Conservation (phyloP, 306 rosid genomes). For the Dryas drummondii region DNA sequence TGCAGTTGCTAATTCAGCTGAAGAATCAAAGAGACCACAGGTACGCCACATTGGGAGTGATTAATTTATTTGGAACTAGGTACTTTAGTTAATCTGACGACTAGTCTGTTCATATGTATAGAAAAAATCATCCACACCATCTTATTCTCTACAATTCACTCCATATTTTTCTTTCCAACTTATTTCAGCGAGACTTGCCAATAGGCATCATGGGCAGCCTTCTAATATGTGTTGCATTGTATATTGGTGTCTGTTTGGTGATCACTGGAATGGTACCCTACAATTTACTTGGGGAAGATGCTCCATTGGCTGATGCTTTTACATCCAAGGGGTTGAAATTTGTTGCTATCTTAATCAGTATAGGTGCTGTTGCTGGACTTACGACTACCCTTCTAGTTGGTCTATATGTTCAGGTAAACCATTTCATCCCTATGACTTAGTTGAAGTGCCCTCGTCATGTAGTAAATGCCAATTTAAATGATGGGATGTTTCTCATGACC, state of each 20-base stretch:
- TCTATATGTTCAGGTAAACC: slow-evolving; percentile 88
- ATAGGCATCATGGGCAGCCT: slow-evolving; percentile 96
- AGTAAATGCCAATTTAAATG: slow-evolving; percentile 27
- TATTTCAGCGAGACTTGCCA: slow-evolving; percentile 88
- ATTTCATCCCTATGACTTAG: slow-evolving; percentile 30
- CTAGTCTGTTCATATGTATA: neutral
- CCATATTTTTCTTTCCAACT: slow-evolving; percentile 16
- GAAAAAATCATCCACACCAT: slow-evolving; percentile 1
- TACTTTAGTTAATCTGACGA: slow-evolving; percentile 16
- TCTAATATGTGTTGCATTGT: slow-evolving; percentile 68
- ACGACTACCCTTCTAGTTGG: slow-evolving; percentile 97
- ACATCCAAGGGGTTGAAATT: slow-evolving; percentile 81
- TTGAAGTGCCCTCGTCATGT: slow-evolving; percentile 31
- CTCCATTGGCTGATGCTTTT: slow-evolving; percentile 96
- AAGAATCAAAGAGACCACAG: slow-evolving; percentile 95
- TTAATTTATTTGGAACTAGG: slow-evolving; percentile 13
- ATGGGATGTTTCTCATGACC: slow-evolving; percentile 42
- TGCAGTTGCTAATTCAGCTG: slow-evolving; percentile 99
- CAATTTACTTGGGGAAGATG: slow-evolving; percentile 81
- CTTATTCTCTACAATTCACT: slow-evolving; percentile 5
- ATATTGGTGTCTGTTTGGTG: slow-evolving; percentile 90
- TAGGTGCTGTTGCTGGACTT: slow-evolving; percentile 97
- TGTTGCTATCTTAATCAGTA: slow-evolving; percentile 75
- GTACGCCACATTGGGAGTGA: slow-evolving; percentile 39
- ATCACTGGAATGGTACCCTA: slow-evolving; percentile 98